A percentile compares a stretch with the other conserved stretches of the same genome.
These are phyloP conservation scores for cucumber (Cucumis sativus) DNA, from an alignment of 306 rosid species.

Conservation along the genomic window DNA sequence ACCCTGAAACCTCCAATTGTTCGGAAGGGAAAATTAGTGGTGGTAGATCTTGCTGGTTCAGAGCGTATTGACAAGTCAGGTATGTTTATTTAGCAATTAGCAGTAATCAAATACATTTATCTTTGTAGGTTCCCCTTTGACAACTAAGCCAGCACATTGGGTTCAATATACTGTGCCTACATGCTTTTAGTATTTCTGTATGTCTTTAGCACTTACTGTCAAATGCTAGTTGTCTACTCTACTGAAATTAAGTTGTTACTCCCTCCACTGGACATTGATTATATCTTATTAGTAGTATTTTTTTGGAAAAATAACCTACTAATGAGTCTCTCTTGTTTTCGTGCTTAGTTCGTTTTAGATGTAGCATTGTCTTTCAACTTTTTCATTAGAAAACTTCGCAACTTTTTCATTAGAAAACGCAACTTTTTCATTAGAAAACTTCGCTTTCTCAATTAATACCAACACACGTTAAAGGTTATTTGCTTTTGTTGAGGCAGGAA, in stretches of 20 bases:
- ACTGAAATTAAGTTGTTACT: not conserved
- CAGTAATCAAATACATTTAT: not conserved
- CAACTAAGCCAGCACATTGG: not conserved
- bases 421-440: not conserved
- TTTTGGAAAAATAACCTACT: not conserved
- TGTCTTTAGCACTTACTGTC: not conserved
- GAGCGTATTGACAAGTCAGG: conserved; percentile 98
- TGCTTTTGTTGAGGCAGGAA: conserved; percentile 44
- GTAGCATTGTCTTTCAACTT: not conserved
- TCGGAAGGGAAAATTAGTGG: conserved; percentile 81
- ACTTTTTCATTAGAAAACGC: not conserved
- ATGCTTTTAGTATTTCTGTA: not conserved
- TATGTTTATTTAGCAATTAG: conserved; percentile 18
- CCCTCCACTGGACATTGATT: not conserved
- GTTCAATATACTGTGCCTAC: not conserved
- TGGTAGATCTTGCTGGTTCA: conserved; percentile 99
- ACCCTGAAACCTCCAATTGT: conserved; percentile 61
- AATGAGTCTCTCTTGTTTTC: not conserved
- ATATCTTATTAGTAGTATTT: not conserved
- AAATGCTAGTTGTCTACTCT: not conserved
- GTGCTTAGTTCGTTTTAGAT: not conserved
- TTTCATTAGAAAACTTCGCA: not conserved
- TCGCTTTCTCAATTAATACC: not conserved
- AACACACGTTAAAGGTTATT: not conserved
- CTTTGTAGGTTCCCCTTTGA: not conserved